Conservation (phyloP, 2,329 filamentous ascomycete species). For the Kalmusia sp. region DNA sequence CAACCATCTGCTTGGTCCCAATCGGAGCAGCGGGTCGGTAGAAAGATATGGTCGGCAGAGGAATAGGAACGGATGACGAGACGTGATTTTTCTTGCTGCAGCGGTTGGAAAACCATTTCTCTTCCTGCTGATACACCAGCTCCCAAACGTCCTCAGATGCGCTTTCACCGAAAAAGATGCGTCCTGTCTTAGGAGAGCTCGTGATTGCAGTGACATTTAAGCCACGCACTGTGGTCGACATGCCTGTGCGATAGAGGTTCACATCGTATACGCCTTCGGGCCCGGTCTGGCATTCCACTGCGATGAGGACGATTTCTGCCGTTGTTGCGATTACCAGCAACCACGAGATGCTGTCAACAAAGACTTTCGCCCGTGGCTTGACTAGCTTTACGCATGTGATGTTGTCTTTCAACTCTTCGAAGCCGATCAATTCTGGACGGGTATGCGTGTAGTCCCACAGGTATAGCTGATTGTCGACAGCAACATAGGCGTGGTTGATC, state of each 20-base stretch:
- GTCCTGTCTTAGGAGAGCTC: slow-evolving; percentile 77
- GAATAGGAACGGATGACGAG: slow-evolving; percentile 66
- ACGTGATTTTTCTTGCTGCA: slow-evolving; percentile 90
- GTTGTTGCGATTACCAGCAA: slow-evolving; percentile 89
- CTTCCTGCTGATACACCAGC: slow-evolving; percentile 94
- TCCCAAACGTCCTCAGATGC: slow-evolving; percentile 89
- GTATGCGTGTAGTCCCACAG: slow-evolving; percentile 96
- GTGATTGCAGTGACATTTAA: slow-evolving; percentile 79
- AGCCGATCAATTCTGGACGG: slow-evolving; percentile 90
- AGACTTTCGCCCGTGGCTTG: slow-evolving; percentile 84
- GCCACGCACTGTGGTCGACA: slow-evolving; percentile 79
- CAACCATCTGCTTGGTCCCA: slow-evolving; percentile 76
- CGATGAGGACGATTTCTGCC: slow-evolving; percentile 84
- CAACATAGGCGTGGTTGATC: slow-evolving; percentile 93
- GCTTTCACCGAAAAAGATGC: slow-evolving; percentile 89
- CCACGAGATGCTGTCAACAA: slow-evolving; percentile 84
- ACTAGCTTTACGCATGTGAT: slow-evolving; percentile 93
- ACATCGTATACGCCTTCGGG: slow-evolving; percentile 74
- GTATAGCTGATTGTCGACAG: slow-evolving; percentile 94
- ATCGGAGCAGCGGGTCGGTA: slow-evolving; percentile 55
- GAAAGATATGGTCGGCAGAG: slow-evolving; percentile 58
- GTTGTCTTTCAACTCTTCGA: slow-evolving; percentile 84
- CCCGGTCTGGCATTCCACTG: slow-evolving; percentile 72
- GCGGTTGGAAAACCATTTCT: slow-evolving; percentile 92
- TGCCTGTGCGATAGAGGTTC: slow-evolving; percentile 85